Base-by-base conservation (phyloP, 176 grass and related monocot species). In the Poa annua region DNA sequence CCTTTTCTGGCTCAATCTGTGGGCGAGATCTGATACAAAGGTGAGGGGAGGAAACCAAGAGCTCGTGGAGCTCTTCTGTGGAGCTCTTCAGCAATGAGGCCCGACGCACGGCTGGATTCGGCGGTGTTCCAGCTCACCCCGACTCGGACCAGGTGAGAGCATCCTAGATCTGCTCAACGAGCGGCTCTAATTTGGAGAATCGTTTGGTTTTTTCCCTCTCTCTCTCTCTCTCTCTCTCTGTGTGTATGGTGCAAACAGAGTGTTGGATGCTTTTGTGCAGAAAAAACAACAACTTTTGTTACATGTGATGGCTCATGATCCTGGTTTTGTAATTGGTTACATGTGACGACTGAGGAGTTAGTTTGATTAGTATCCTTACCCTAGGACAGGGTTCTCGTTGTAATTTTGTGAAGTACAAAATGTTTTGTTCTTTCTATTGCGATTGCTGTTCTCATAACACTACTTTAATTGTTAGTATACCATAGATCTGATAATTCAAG, bases 51-150 rank as follows among this genome's bases (percentile, higher is more conserved):
- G 7, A 66, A 25, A 11, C 21, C 48, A 26, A 73, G 68, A 66
- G 44, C 56, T 44, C 56, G 38, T 47, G 36, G 4, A n/a, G 19
- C 49, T 87, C 69, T 70, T 89, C 16, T 0, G 50, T 70, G 32
- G 52, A 61, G 61, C 81, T 77, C 71, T 33, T 81, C 25, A 16
- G 79, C 85, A 35, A 95, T 98, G 92, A 98, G 86, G 88, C 85
- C 90, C 25, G 95, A 91, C 54, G 82, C 61, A 39, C 88, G 88
- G 63, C 92, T 95, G 52, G 95, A 98, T 90, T 84, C 86, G 76
- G 95, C 89, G 9, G 84, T 95, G 36, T 98, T 98, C 84, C 90
- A 95, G 76, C 95, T 98, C 60, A 98, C 95, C 39, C 95, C 95
- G 47, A 98, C 95, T 77, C 83, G 95, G 73, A 98, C 95, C 22